Evolutionary conservation across 2,329 filamentous ascomycete species (phyloP).

Genomic region (Plectosphaerella plurivora): DNA sequence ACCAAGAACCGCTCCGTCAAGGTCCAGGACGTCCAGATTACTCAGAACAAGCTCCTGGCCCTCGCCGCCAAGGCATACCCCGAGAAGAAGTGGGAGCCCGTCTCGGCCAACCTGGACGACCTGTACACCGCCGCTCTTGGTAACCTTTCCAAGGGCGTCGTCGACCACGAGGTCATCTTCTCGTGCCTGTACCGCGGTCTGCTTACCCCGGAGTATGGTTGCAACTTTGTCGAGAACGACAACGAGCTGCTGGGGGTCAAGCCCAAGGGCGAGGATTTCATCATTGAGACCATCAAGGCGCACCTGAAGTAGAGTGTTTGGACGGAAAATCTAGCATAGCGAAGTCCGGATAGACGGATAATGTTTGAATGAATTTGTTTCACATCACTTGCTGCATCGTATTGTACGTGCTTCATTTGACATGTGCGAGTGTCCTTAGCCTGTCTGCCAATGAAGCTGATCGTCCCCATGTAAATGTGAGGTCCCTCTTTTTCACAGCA

Average conservation of each 20-base stretch:
- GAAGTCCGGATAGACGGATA: neutral
- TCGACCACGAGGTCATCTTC: slow-evolving; percentile 22
- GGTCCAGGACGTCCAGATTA: slow-evolving; percentile 42
- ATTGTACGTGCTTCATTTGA: neutral
- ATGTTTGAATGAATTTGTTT: neutral
- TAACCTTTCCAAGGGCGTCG: slow-evolving; percentile 22
- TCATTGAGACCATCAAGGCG: neutral
- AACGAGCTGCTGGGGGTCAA: slow-evolving; percentile 41
- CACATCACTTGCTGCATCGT: neutral
- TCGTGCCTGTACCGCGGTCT: slow-evolving; percentile 26
- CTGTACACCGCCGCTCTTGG: slow-evolving; percentile 19
- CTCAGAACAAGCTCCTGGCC: slow-evolving; percentile 45
- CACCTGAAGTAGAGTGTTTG: neutral
- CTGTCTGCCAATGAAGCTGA: too few species aligned
- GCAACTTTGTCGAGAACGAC: slow-evolving; percentile 29
- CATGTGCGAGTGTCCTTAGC: too few species aligned
- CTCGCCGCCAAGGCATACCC: slow-evolving; percentile 21
- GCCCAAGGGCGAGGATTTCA: slow-evolving; percentile 2
- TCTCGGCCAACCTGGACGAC: slow-evolving; percentile 23
- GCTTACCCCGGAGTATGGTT: slow-evolving; percentile 24
- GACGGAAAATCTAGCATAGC: too few species aligned
- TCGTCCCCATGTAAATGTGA: too few species aligned
- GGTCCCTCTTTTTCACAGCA: too few species aligned
- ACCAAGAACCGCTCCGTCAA: slow-evolving; percentile 51
- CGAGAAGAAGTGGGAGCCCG: slow-evolving; percentile 40